Evolutionary conservation across 1,139 yeast genomes (phyloP).

Genomic region (Blastobotrys indianensis): DNA sequence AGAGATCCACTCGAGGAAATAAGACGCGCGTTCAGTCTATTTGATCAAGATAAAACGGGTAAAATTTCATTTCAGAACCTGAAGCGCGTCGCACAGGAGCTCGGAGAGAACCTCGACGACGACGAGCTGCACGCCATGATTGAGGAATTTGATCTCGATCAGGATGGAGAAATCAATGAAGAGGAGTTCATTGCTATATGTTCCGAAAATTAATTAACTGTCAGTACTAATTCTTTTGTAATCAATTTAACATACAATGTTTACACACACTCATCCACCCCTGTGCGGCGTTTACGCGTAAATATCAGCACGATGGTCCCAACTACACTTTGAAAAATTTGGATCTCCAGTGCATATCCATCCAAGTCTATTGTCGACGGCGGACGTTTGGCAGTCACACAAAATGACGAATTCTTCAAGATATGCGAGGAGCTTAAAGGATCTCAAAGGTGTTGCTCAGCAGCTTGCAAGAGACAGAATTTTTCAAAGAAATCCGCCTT

Average conservation of each 20-base stretch:
- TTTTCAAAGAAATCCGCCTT: constrained; percentile 23
- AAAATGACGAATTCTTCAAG: constrained; percentile 11
- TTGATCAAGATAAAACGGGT: constrained; percentile 87
- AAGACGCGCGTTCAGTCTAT: constrained; percentile 79
- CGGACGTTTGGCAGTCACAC: background rate
- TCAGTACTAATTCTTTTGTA: background rate
- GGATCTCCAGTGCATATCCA: background rate
- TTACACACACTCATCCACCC: background rate
- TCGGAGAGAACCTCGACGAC: constrained; percentile 88
- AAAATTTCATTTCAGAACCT: constrained; percentile 72
- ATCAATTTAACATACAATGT: background rate
- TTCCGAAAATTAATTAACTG: constrained; percentile 46
- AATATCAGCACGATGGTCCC: constrained; percentile 1
- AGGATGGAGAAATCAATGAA: constrained; percentile 91
- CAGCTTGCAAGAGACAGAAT: constrained; percentile 19
- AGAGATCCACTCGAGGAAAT: constrained; percentile 94
- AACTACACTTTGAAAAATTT: constrained; percentile 1
- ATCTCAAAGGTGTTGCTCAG: constrained; percentile 23
- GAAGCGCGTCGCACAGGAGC: constrained; percentile 83
- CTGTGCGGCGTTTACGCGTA: background rate
- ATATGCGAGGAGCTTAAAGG: constrained; percentile 18
- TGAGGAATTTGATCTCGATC: constrained; percentile 94
- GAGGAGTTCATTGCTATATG: constrained; percentile 91
- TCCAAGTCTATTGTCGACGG: background rate
- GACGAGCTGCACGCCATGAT: constrained; percentile 96